Conservation (phyloP, 352 stramenopile species). For the Phytophthora capsici region DNA sequence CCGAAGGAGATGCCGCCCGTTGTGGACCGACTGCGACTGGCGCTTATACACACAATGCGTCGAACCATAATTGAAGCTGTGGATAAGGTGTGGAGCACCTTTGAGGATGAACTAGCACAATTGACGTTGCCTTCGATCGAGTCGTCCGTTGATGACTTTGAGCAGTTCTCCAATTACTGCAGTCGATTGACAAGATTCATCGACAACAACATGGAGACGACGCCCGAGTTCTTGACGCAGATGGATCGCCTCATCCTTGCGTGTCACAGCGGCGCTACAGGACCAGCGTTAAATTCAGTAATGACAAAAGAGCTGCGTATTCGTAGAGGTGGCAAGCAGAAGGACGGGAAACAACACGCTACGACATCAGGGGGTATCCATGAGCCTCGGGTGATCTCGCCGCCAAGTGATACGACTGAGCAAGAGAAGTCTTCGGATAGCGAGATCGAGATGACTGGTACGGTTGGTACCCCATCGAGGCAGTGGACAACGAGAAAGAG, state of each 20-base stretch:
- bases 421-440: not conserved
- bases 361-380: too few relatives aligned
- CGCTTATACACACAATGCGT: constrained; percentile 47
- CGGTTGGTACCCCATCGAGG: constrained; percentile 6
- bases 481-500: constrained; percentile 32
- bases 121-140: not conserved
- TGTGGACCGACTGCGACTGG: constrained; percentile 24
- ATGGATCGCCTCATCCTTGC: constrained; percentile 75
- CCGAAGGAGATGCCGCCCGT: constrained; percentile 6
- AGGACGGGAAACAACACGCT: not conserved
- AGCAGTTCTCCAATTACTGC: constrained; percentile 60
- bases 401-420: constrained; percentile 2
- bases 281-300: constrained; percentile 39
- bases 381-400: constrained; percentile 10
- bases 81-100: constrained; percentile 50
- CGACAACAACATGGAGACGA: constrained; percentile 57
- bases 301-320: constrained; percentile 62
- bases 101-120: constrained; percentile 26
- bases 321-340: constrained; percentile 1
- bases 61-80: constrained; percentile 53
- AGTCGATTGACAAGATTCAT: constrained; percentile 55
- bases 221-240: constrained; percentile 62
- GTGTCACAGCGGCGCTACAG: constrained; percentile 57
- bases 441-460: not conserved
- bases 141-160: constrained; percentile 34